These are phyloP conservation scores for Yamadazyma epiphylla DNA, from an alignment of 1,139 yeast species.

Conservation along the genomic window DNA sequence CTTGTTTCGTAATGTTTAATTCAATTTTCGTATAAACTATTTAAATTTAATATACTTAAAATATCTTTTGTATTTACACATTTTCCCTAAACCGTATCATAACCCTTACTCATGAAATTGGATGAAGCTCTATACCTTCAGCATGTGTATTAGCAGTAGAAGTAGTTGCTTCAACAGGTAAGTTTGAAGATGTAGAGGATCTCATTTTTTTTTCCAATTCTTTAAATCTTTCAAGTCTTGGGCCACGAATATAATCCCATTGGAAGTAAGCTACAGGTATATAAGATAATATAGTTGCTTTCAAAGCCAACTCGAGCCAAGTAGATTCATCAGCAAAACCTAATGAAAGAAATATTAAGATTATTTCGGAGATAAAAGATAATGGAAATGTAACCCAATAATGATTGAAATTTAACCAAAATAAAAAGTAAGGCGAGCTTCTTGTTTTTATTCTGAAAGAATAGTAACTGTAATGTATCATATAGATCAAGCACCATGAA, in stretches of 20 bases:
- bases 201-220: constrained; percentile 11
- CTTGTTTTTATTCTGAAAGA: constrained; percentile 43
- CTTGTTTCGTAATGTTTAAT: too few species aligned
- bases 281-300: constrained; percentile 27
- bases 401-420: constrained; percentile 38
- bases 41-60: too few species aligned
- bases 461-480: constrained; percentile 44
- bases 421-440: constrained; percentile 30
- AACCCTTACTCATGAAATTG: too few species aligned
- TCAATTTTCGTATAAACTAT: too few species aligned
- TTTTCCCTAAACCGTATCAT: too few species aligned
- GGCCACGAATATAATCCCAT: constrained; percentile 28
- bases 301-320: constrained; percentile 23
- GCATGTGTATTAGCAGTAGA: constrained; percentile 3
- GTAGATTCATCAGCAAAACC: constrained; percentile 37
- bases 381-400: constrained; percentile 45
- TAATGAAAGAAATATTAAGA: constrained; percentile 48
- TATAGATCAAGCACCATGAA: constrained; percentile 40
- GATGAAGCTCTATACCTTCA: neutral
- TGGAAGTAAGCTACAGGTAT: constrained; percentile 35
- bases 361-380: constrained; percentile 46
- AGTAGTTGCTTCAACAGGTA: constrained; percentile 1
- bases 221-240: constrained; percentile 21
- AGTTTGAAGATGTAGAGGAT: constrained; percentile 1
- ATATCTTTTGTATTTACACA: too few species aligned